phyloP scores from a whole-genome alignment of 352 stramenopile genomes.

The Peronosclerospora sorghi region DNA sequence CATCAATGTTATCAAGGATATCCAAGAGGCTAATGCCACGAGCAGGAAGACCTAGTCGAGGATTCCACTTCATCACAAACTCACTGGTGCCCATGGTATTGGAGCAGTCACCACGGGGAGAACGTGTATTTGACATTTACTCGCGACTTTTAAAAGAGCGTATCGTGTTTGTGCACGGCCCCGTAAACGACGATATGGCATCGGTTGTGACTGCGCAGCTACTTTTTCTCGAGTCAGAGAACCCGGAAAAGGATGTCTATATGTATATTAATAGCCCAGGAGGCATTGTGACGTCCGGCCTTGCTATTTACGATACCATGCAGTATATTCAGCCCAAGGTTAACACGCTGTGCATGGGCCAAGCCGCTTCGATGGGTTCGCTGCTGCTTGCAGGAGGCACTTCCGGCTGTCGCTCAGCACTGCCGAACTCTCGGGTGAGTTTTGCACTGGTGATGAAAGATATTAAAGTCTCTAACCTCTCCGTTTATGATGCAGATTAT shows the following conservation, averaged over 20 bases:
- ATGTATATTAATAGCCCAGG: constrained; percentile 99
- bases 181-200: constrained; percentile 84
- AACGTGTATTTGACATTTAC: constrained; percentile 97
- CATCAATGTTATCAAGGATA: constrained; percentile 8
- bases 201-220: constrained; percentile 77
- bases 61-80: constrained; percentile 46
- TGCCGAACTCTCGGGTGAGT: constrained; percentile 89
- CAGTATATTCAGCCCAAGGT: constrained; percentile 95
- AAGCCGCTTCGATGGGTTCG: constrained; percentile 93
- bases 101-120: constrained; percentile 86
- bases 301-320: constrained; percentile 99
- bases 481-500: constrained; percentile 67
- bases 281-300: constrained; percentile 92
- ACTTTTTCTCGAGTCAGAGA: constrained; percentile 94
- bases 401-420: constrained; percentile 81
- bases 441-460: background rate
- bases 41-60: constrained; percentile 15
- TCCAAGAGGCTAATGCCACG: constrained; percentile 7
- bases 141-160: constrained; percentile 95
- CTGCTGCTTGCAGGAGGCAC: constrained; percentile 91
- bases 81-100: constrained; percentile 90
- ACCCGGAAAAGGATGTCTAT: constrained; percentile 96
- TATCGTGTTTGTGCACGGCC: constrained; percentile 95
- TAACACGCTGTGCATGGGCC: constrained; percentile 95
- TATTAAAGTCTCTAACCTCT: background rate